A percentile compares a stretch with the other conserved stretches of the same genome.
Conservation (phyloP, 2,329 filamentous ascomycete species). For the Paradendryphiella salina region DNA sequence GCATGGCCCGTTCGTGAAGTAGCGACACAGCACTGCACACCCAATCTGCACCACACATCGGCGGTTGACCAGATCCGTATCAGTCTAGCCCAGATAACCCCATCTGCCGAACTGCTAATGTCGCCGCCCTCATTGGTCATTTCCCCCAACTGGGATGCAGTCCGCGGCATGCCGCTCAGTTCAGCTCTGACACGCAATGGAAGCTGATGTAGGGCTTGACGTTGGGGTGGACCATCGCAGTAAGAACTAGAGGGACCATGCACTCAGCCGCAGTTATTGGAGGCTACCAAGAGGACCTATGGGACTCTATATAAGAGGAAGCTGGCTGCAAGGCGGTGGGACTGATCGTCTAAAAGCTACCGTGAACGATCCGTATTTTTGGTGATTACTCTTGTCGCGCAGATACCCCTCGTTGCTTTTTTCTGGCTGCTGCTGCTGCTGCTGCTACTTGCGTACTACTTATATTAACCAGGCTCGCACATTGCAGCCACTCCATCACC, state of each 20-base stretch:
- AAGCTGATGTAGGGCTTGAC: background rate
- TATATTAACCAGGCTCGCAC: background rate
- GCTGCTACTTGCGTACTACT: background rate
- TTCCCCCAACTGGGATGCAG: background rate
- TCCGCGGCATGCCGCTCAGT: background rate
- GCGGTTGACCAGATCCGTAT: background rate
- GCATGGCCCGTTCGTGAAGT: background rate
- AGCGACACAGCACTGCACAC: too few species aligned
- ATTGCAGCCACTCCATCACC: background rate
- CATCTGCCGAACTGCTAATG: conserved; percentile 1
- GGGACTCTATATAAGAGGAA: background rate
- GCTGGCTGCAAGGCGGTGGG: background rate
- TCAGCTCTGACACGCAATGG: background rate
- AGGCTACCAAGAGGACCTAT: background rate
- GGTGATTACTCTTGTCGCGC: background rate
- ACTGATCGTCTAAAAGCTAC: background rate
- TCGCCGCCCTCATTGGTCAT: background rate
- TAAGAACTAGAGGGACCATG: background rate
- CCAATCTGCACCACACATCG: background rate
- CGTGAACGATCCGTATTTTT: background rate
- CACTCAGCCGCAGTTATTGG: background rate
- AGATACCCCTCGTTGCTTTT: conserved; percentile 9
- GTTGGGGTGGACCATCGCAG: background rate
- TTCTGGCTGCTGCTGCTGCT: background rate
- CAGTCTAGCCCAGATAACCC: background rate